Evolutionary conservation across 192 early-diverging fungal species (phyloP).

Genomic region (Coemansia sp.): DNA sequence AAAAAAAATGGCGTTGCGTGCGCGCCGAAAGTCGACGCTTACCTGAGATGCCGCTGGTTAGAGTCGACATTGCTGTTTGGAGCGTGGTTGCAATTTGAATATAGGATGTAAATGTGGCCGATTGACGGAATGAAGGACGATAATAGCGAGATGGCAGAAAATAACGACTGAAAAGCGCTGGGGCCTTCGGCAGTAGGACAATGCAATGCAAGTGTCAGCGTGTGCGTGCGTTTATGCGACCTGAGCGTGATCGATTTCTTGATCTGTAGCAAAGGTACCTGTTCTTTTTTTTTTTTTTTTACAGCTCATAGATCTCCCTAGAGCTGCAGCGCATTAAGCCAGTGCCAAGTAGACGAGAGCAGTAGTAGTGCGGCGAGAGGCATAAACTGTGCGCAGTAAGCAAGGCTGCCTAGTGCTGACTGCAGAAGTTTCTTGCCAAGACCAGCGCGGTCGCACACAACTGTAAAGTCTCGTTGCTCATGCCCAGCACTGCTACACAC

Average conservation of each 20-base stretch:
- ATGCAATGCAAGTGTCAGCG: no score
- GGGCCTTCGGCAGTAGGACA: background rate
- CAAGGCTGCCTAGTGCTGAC: background rate
- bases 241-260: background rate
- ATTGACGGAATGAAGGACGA: background rate
- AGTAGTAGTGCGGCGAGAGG: background rate
- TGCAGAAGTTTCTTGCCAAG: constrained; percentile 2
- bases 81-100: background rate
- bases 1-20: background rate
- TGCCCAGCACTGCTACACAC: background rate
- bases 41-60: constrained; percentile 36
- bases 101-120: background rate
- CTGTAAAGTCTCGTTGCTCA: background rate
- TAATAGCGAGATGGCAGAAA: background rate
- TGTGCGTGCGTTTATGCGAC: background rate
- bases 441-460: background rate
- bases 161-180: no score
- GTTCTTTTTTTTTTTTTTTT: background rate
- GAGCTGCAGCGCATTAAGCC: no score
- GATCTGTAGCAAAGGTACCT: no score
- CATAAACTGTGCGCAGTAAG: background rate
- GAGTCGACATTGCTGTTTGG: constrained; percentile 19
- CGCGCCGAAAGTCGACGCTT: constrained; percentile 13
- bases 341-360: background rate
- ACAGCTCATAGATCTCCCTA: no score